Percentiles rank a stretch among this genome's conserved stretches.
phyloP scores from a whole-genome alignment of 2,329 filamentous ascomycete genomes.

The Fusarium sp. region DNA sequence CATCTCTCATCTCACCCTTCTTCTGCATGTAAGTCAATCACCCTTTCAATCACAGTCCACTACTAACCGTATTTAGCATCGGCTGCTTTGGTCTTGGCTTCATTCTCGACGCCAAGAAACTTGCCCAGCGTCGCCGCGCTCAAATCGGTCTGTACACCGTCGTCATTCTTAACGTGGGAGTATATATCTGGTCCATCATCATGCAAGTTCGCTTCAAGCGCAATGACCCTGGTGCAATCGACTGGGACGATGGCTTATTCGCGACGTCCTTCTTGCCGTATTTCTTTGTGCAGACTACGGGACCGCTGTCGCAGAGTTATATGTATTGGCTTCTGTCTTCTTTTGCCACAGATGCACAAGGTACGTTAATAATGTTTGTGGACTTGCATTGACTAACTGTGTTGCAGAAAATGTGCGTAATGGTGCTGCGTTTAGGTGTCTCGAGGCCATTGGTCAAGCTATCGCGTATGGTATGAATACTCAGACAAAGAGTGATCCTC shows the following conservation, averaged over 20 bases:
- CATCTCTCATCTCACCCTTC: conserved; percentile 14
- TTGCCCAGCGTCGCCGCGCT: conserved; percentile 12
- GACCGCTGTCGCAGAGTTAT: conserved; percentile 7
- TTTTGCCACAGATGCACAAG: conserved; percentile 19
- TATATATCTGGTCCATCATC: conserved; percentile 18
- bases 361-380: rapidly evolving
- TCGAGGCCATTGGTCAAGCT: conserved; percentile 10
- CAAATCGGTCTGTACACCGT: conserved; percentile 13
- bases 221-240: not conserved
- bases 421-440: conserved; percentile 14
- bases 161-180: conserved; percentile 6
- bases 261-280: not conserved
- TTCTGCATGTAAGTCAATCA: conserved; percentile 5
- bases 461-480: conserved; percentile 23
- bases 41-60: rapidly evolving
- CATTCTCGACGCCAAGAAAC: conserved; percentile 8
- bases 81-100: conserved; percentile 15
- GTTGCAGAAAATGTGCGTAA: conserved; percentile 5
- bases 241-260: conserved; percentile 15
- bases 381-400: rapidly evolving
- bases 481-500: conserved; percentile 15
- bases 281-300: conserved; percentile 20
- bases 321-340: conserved; percentile 27
- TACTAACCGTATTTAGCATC: not conserved
- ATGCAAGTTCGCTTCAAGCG: conserved; percentile 13